A percentile compares a stretch with the other conserved stretches of the same genome.
Evolutionary conservation across 768 basidiomycete species (phyloP).

Genomic region (Melanogaster broomeanus): DNA sequence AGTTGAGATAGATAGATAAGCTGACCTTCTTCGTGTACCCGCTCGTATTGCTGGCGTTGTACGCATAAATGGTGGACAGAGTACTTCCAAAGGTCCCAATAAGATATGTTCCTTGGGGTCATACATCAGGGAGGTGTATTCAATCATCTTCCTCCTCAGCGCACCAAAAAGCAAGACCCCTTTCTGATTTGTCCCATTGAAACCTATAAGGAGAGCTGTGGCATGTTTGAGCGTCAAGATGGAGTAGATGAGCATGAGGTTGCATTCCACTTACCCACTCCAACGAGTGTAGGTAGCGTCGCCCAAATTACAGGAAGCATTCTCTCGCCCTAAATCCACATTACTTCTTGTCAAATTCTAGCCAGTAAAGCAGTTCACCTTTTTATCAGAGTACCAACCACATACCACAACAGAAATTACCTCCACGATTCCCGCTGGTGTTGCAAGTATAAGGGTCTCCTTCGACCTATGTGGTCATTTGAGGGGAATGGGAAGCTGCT

Average conservation of each 20-base stretch:
- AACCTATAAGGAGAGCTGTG: slow-evolving; percentile 24
- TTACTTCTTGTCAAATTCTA: not conserved
- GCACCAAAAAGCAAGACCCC: slow-evolving; percentile 21
- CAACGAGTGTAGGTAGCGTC: slow-evolving; percentile 19
- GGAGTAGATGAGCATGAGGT: no score
- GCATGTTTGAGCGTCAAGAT: not conserved
- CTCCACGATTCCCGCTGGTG: slow-evolving; percentile 23
- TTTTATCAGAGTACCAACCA: slow-evolving; percentile 26
- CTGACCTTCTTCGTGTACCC: slow-evolving; percentile 30
- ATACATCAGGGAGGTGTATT: not conserved
- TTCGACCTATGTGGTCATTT: slow-evolving; percentile 4
- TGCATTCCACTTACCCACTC: slow-evolving; percentile 7
- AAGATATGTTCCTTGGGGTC: slow-evolving; percentile 14
- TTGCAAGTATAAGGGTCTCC: slow-evolving; percentile 25
- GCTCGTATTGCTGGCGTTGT: slow-evolving; percentile 28
- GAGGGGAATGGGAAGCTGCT: not conserved
- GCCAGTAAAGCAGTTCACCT: slow-evolving; percentile 1
- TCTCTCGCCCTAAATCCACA: slow-evolving; percentile 10
- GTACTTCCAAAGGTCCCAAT: slow-evolving; percentile 27
- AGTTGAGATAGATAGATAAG: no score
- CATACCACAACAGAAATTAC: slow-evolving; percentile 17
- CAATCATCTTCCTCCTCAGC: not conserved
- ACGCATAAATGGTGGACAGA: slow-evolving; percentile 26
- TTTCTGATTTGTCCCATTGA: slow-evolving; percentile 20
- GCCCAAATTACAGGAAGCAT: slow-evolving; percentile 25